A percentile compares a stretch with the other conserved stretches of the same genome.
Evolutionary conservation across 352 stramenopile genomes (phyloP).

Genomic region (Globisporangium rhizosaccharum): DNA sequence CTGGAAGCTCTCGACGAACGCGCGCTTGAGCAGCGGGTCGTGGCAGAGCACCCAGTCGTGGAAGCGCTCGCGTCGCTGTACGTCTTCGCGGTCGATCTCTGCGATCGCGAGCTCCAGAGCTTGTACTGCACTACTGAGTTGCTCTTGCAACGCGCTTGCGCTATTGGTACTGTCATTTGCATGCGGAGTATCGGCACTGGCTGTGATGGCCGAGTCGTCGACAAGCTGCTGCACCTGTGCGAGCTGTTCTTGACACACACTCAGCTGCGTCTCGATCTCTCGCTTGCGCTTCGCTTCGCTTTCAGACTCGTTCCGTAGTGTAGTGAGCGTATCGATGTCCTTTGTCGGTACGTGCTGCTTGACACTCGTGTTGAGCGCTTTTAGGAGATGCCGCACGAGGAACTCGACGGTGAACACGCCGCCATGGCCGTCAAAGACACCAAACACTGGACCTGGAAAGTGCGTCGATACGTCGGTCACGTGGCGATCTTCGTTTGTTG

Average conservation of each 20-base stretch:
- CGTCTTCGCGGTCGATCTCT: slow-evolving; percentile 33
- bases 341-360: slow-evolving; percentile 24
- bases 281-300: slow-evolving; percentile 22
- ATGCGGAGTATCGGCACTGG: not conserved
- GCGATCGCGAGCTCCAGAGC: slow-evolving; percentile 25
- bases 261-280: slow-evolving; percentile 26
- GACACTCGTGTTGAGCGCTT: slow-evolving; percentile 22
- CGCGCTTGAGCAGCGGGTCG: slow-evolving; percentile 23
- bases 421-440: slow-evolving; percentile 57
- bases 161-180: not conserved
- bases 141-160: slow-evolving; percentile 9
- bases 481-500: slow-evolving; percentile 56
- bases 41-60: slow-evolving; percentile 20
- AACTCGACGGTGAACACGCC: slow-evolving; percentile 47
- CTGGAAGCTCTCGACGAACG: slow-evolving; percentile 35
- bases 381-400: slow-evolving; percentile 36
- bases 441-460: slow-evolving; percentile 50
- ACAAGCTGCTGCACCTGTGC: slow-evolving; percentile 19
- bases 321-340: slow-evolving; percentile 14
- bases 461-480: slow-evolving; percentile 16
- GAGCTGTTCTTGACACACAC: slow-evolving; percentile 25
- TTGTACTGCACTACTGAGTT: slow-evolving; percentile 20
- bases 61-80: slow-evolving; percentile 15
- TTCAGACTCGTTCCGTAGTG: slow-evolving; percentile 11
- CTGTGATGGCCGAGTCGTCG: not conserved